Percentiles rank a stretch among this genome's conserved stretches.
Conservation (phyloP, 495 filamentous ascomycete species). For the Penicillium subrubescens region DNA sequence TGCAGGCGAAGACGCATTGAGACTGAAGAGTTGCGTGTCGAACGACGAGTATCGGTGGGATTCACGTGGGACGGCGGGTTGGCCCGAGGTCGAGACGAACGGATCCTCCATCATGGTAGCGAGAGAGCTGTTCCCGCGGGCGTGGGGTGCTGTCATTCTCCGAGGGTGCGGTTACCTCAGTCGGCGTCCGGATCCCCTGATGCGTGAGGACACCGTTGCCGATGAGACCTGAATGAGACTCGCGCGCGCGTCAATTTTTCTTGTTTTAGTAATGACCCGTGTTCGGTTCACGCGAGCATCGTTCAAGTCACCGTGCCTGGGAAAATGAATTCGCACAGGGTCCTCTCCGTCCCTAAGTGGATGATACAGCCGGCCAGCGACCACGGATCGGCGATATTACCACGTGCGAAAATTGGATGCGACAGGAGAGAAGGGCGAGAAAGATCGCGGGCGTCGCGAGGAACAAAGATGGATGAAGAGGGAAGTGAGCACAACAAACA, state of each 20-base stretch:
- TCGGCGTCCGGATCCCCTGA: constrained; percentile 30
- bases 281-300: constrained; percentile 38
- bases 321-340: constrained; percentile 11
- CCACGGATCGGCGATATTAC: constrained; percentile 20
- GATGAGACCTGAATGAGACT: constrained; percentile 23
- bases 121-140: constrained; percentile 23
- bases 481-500: constrained; percentile 22
- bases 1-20: constrained; percentile 76
- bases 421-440: constrained; percentile 6
- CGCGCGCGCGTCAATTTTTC: constrained; percentile 24
- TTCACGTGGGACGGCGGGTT: constrained; percentile 43
- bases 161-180: constrained; percentile 19
- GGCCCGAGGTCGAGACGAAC: constrained; percentile 48
- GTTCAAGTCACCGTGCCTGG: constrained; percentile 24
- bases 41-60: constrained; percentile 77
- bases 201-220: constrained; percentile 29
- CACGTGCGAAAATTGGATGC: constrained; percentile 16
- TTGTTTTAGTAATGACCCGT: constrained; percentile 10
- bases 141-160: constrained; percentile 23
- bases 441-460: constrained; percentile 19
- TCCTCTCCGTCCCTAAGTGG: constrained; percentile 7
- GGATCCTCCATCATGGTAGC: constrained; percentile 56
- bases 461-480: constrained; percentile 14
- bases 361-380: constrained; percentile 43
- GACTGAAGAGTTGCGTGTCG: constrained; percentile 73